These are phyloP conservation scores for Chrysoporthe cubensis DNA, from an alignment of 2,329 filamentous ascomycete genomes.

Conservation along the genomic window DNA sequence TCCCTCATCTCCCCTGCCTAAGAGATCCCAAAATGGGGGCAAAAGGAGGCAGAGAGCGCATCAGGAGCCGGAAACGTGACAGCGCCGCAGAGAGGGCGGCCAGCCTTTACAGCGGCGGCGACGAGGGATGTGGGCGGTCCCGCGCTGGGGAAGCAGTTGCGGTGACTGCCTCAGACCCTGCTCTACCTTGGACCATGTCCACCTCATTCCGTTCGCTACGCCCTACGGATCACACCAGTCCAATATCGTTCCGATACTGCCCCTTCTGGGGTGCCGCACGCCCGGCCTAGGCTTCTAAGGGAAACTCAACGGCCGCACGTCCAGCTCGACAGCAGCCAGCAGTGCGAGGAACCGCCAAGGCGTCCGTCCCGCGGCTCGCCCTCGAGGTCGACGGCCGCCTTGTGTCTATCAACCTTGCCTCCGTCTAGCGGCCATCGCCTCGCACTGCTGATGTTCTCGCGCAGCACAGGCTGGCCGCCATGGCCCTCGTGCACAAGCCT, in stretches of 20 bases:
- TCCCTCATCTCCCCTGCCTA: slow-evolving; percentile 28
- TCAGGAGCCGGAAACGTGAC: slow-evolving; percentile 21
- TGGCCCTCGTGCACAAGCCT: slow-evolving; percentile 4
- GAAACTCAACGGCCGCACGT: slow-evolving; percentile 6
- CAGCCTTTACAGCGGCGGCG: not conserved
- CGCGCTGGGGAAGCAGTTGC: not conserved
- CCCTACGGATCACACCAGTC: not conserved
- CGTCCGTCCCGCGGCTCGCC: not conserved
- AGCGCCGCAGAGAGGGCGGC: slow-evolving; percentile 1
- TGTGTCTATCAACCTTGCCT: not conserved
- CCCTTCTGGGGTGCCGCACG: not conserved
- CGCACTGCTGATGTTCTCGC: not conserved
- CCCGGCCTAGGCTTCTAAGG: not conserved
- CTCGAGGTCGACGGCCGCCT: not conserved
- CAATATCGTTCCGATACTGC: not conserved
- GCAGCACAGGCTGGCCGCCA: slow-evolving; percentile 17
- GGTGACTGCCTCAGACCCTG: not conserved
- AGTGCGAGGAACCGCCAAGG: not conserved
- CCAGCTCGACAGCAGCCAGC: not conserved
- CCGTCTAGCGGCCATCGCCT: not conserved
- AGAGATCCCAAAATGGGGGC: slow-evolving; percentile 15
- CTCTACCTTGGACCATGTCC: not conserved
- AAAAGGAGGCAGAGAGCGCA: slow-evolving; percentile 21
- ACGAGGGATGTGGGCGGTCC: not conserved
- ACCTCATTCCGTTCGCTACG: not conserved